These are phyloP conservation scores for Lepidium africanum DNA, from an alignment of 345 rosid genomes.

Conservation along the genomic window DNA sequence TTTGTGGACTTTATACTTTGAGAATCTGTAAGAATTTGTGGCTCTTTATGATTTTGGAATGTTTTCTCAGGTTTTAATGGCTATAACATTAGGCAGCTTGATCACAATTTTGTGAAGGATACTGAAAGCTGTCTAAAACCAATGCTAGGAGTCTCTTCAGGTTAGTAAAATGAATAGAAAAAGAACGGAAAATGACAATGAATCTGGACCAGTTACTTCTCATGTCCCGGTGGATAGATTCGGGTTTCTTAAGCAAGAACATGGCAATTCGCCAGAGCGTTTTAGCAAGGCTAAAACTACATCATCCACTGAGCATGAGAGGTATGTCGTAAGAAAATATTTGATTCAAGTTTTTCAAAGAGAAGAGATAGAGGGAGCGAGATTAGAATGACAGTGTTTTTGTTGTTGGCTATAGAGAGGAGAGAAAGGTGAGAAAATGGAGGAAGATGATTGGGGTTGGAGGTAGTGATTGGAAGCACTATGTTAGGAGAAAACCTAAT, in stretches of 20 bases:
- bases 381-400: neutral
- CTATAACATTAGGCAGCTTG: neutral
- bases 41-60: neutral
- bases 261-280: constrained; percentile 37
- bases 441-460: constrained; percentile 98
- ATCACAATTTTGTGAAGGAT: constrained; percentile 22
- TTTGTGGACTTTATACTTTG: neutral
- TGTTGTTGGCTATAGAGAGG: constrained; percentile 49
- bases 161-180: constrained; percentile 56
- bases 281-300: constrained; percentile 24
- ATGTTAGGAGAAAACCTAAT: constrained; percentile 75
- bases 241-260: constrained; percentile 72
- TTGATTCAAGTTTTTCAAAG: neutral
- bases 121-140: constrained; percentile 1
- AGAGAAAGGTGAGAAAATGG: constrained; percentile 84
- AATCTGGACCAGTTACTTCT: constrained; percentile 53
- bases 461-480: constrained; percentile 98
- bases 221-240: constrained; percentile 55
- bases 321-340: constrained; percentile 27
- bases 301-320: constrained; percentile 42
- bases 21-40: neutral
- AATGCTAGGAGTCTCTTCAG: constrained; percentile 17
- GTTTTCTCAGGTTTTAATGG: neutral
- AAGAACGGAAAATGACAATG: constrained; percentile 49
- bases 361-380: neutral